These are phyloP conservation scores for Solanum gracilifrons DNA, from an alignment of 257 asterid species.

Conservation along the genomic window DNA sequence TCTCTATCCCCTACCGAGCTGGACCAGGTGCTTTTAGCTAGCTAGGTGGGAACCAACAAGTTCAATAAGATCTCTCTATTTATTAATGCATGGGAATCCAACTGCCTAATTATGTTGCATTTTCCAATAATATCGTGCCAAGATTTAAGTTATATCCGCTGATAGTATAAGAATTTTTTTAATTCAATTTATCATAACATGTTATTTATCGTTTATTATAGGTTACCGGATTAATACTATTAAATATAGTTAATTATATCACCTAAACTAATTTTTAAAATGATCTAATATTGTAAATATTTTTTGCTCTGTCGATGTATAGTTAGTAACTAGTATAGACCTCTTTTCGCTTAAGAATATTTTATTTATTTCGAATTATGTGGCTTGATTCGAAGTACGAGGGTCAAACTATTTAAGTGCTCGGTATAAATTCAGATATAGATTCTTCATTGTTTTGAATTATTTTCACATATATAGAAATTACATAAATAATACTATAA, in stretches of 20 bases:
- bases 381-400: not conserved
- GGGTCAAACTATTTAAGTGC: fast-evolving
- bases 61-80: too few relatives aligned
- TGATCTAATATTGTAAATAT: not conserved
- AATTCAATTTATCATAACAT: not conserved
- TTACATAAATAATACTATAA: not conserved
- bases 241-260: not conserved
- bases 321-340: not conserved
- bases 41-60: too few relatives aligned
- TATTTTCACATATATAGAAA: not conserved
- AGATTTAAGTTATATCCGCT: not conserved
- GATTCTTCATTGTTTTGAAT: not conserved
- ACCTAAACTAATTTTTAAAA: not conserved
- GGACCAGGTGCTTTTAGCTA: too few relatives aligned
- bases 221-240: not conserved
- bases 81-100: not conserved
- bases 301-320: not conserved
- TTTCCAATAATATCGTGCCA: not conserved
- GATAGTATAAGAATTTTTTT: not conserved
- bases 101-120: not conserved
- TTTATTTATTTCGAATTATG: fast-evolving
- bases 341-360: not conserved
- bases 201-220: not conserved
- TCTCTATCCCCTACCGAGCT: too few relatives aligned
- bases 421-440: too few relatives aligned